phyloP scores from a whole-genome alignment of 257 asterid genomes.

The Rauvolfia tetraphylla region DNA sequence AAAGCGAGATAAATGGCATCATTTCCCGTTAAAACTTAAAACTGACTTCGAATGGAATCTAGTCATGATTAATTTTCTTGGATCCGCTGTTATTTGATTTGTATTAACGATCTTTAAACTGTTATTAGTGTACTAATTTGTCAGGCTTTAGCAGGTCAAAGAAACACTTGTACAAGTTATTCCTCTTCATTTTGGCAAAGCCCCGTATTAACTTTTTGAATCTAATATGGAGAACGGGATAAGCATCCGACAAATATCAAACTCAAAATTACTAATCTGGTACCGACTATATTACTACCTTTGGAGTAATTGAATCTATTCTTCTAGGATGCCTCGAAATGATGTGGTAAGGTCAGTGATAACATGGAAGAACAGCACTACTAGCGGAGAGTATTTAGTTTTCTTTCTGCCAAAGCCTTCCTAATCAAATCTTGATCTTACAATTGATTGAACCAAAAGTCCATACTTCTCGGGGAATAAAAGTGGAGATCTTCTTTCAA shows the following conservation, averaged over 20 bases:
- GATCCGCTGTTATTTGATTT: background rate
- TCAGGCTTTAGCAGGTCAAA: background rate
- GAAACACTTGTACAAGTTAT: background rate
- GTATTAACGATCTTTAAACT: too few species aligned
- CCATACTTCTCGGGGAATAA: conserved; percentile 14
- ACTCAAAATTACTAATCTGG: too few species aligned
- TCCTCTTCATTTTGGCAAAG: background rate
- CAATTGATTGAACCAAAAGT: conserved; percentile 16
- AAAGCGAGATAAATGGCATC: background rate
- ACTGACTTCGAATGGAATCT: background rate
- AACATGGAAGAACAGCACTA: too few species aligned
- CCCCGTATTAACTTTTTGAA: too few species aligned
- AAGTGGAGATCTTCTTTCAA: conserved; percentile 30
- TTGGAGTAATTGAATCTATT: too few species aligned
- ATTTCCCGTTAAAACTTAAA: background rate
- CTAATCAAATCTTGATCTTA: background rate
- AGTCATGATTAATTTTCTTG: conserved; percentile 3
- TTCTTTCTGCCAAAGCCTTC: background rate
- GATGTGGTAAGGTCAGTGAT: too few species aligned
- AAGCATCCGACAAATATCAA: too few species aligned
- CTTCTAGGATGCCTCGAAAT: too few species aligned
- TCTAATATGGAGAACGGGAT: too few species aligned
- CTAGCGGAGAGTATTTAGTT: background rate
- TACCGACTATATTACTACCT: too few species aligned
- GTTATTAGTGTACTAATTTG: background rate